A percentile compares a stretch with the other conserved stretches of the same genome.
phyloP scores from a whole-genome alignment of 192 early-diverging fungal species.

The Linnemannia exigua region DNA sequence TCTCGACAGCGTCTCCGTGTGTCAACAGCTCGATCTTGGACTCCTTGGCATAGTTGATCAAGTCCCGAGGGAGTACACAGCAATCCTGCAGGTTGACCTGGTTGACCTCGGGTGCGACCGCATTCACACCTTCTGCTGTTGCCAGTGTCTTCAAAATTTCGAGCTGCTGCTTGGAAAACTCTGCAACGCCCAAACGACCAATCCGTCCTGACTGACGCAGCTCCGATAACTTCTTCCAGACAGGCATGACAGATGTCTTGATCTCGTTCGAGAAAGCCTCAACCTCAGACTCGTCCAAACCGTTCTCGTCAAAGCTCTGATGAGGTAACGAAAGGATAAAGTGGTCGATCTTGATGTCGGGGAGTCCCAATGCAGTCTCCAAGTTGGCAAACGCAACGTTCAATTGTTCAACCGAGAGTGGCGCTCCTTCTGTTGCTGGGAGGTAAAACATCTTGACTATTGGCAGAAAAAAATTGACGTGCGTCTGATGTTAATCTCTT shows the following conservation, averaged over 20 bases:
- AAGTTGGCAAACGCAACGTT: constrained; percentile 25
- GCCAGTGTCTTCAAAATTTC: constrained; percentile 40
- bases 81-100: constrained; percentile 65
- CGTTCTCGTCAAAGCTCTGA: constrained; percentile 43
- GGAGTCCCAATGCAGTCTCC: constrained; percentile 17
- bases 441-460: constrained; percentile 56
- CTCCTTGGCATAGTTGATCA: constrained; percentile 61
- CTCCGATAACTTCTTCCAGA: constrained; percentile 42
- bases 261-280: constrained; percentile 26
- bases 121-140: constrained; percentile 9
- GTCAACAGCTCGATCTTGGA: constrained; percentile 59
- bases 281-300: constrained; percentile 52
- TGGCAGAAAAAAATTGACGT: not conserved
- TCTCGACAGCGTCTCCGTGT: constrained; percentile 64
- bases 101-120: constrained; percentile 60
- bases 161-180: constrained; percentile 58
- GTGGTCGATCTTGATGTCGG: constrained; percentile 40
- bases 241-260: constrained; percentile 24
- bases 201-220: constrained; percentile 52
- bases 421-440: constrained; percentile 13
- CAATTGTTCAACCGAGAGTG: constrained; percentile 34
- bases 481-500: not conserved
- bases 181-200: constrained; percentile 62
- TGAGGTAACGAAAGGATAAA: constrained; percentile 40
- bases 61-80: constrained; percentile 61